Evolutionary conservation across 805 yeast genomes (phyloP), one percentile per base, ranked within the genome.

Genomic region (Lachancea fermentati): DNA sequence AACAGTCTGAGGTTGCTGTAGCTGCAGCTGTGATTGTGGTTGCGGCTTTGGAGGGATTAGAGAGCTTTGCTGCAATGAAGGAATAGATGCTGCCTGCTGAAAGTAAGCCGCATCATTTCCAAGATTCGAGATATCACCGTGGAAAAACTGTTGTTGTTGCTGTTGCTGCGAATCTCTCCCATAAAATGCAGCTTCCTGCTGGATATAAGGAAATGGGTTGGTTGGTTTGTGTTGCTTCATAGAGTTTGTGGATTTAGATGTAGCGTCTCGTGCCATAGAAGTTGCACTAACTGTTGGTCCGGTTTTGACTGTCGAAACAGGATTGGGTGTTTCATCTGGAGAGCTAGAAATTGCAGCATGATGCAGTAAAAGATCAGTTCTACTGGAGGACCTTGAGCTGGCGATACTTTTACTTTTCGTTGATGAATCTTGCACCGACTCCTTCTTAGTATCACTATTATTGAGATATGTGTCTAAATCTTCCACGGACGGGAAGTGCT

Each of bases 171-270:
- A n/a, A n/a, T 19, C 8, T 14, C 16, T 32, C 18, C 22, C 18
- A 24, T 14, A n/a, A 18, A 16, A 32, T 32, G 8, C n/a, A n/a
- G n/a, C 12, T 13, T 25, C 39, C 9, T 32, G 37, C 28, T 43
- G 42, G 19, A 39, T 55, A 34, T 45, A 53, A 8, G 65, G 66
- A 34, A 61, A 61, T 16, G 66, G 66, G 41, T 61, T 61, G 38
- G 51, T 58, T 4, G 60, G 51, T 43, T 58, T 56, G 45, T 61
- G 61, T 36, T 57, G 62, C 43, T 49, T 59, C 5, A 30, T 38
- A 8, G 47, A 34, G 8, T 8, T 17, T n/a, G 37, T 12, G 7
- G 42, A 38, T 26, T 37, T 17, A 17, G 42, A 32, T 25, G 32
- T 35, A 33, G 42, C 18, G 19, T 38, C 37, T 11, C 42, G 16